phyloP scores from a whole-genome alignment of 129 eudicot genomes.

The Chrysanthemum lavandulifolium region DNA sequence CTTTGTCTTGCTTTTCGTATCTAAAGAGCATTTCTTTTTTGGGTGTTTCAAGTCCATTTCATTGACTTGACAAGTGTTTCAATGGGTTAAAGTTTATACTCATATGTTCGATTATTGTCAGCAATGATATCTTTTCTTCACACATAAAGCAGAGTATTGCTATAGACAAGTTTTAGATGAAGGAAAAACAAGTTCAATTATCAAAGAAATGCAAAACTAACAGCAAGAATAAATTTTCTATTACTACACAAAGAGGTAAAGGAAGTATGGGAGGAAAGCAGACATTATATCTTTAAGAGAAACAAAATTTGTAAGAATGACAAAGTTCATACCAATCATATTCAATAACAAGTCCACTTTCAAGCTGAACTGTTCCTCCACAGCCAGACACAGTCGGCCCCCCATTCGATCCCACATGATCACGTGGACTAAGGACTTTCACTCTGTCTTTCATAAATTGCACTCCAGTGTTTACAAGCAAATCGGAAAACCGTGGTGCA shows the following conservation, averaged over 20 bases:
- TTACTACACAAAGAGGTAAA: too few species aligned
- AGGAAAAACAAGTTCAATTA: too few species aligned
- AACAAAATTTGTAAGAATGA: too few species aligned
- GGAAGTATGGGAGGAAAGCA: too few species aligned
- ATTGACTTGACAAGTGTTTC: too few species aligned
- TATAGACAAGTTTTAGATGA: too few species aligned
- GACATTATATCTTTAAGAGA: too few species aligned
- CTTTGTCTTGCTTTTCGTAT: slow-evolving; percentile 2
- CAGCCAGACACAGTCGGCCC: slow-evolving; percentile 44
- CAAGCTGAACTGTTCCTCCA: slow-evolving; percentile 90
- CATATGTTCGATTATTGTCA: too few species aligned
- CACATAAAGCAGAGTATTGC: too few species aligned
- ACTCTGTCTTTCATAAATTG: slow-evolving; percentile 77
- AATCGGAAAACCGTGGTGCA: slow-evolving; percentile 91
- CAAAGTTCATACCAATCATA: slow-evolving; percentile 79
- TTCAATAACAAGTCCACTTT: slow-evolving; percentile 86
- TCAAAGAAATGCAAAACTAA: too few species aligned
- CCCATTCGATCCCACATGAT: slow-evolving; percentile 48
- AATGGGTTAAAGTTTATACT: neutral
- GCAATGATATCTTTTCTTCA: too few species aligned
- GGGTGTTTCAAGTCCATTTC: neutral
- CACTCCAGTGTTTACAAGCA: slow-evolving; percentile 72
- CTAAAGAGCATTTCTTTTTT: neutral
- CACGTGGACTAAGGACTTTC: slow-evolving; percentile 60
- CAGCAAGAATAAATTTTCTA: too few species aligned